Percentiles rank a stretch among this genome's conserved stretches.
Evolutionary conservation across 352 stramenopile genomes (phyloP).

Genomic region (Peronospora farinosa): DNA sequence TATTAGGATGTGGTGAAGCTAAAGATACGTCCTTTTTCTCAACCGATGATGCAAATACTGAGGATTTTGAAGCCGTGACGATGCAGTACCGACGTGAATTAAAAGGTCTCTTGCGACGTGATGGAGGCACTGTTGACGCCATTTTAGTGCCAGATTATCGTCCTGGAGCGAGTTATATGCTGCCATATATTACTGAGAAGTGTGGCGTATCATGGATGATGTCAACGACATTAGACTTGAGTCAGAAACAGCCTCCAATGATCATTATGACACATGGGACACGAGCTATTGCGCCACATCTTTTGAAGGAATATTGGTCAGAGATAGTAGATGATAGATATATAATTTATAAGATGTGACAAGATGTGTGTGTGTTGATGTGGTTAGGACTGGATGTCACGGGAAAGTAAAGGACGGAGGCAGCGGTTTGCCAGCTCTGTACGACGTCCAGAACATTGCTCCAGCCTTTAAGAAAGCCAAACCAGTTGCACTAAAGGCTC

Average conservation of each 20-base stretch:
- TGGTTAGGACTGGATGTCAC: constrained; percentile 37
- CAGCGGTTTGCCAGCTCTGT: constrained; percentile 45
- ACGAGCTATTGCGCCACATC: constrained; percentile 58
- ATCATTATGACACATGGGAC: constrained; percentile 78
- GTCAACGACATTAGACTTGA: constrained; percentile 12
- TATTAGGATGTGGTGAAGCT: constrained; percentile 60
- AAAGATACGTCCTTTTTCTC: constrained; percentile 20
- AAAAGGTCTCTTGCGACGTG: constrained; percentile 41
- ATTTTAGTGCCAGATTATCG: constrained; percentile 69
- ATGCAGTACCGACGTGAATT: constrained; percentile 56
- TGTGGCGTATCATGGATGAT: constrained; percentile 25
- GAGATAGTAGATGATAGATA: background rate
- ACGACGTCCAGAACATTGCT: constrained; percentile 54
- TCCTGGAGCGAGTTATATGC: constrained; percentile 58
- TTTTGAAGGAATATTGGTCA: constrained; percentile 73
- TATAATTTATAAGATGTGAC: constrained; percentile 1
- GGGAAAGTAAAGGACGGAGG: constrained; percentile 38
- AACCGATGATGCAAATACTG: constrained; percentile 35
- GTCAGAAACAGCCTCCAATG: constrained; percentile 30
- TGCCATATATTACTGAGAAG: constrained; percentile 69
- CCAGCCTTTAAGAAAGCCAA: constrained; percentile 47
- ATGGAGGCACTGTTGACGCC: constrained; percentile 38
- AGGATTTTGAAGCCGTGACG: constrained; percentile 25
- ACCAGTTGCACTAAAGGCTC: constrained; percentile 45
- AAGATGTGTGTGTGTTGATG: constrained; percentile 3